Evolutionary conservation across 495 filamentous ascomycete genomes (phyloP).

Genomic region (Glarea lozoyensis): DNA sequence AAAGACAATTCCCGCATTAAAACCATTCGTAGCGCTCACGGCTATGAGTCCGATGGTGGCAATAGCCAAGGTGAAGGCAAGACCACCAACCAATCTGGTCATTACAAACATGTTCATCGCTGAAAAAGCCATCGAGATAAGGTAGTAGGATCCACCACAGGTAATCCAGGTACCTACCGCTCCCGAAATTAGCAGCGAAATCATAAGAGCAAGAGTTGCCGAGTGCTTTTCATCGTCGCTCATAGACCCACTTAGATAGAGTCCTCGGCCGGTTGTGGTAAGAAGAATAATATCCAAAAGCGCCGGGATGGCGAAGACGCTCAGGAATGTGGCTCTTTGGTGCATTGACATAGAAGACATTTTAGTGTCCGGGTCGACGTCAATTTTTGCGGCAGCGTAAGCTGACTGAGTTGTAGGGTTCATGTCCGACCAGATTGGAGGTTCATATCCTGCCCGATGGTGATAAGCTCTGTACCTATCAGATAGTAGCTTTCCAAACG

Average conservation of each 20-base stretch:
- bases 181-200: slow-evolving; percentile 45
- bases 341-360: slow-evolving; percentile 36
- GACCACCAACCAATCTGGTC: slow-evolving; percentile 47
- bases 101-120: slow-evolving; percentile 54
- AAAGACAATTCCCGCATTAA: slow-evolving; percentile 35
- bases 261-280: slow-evolving; percentile 45
- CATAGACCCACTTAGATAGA: slow-evolving; percentile 51
- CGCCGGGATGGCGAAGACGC: slow-evolving; percentile 52
- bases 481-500: slow-evolving; percentile 46
- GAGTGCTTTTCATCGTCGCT: slow-evolving; percentile 35
- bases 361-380: slow-evolving; percentile 42
- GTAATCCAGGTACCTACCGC: slow-evolving; percentile 52
- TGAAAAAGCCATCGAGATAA: slow-evolving; percentile 50
- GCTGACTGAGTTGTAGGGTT: slow-evolving; percentile 9
- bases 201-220: slow-evolving; percentile 49
- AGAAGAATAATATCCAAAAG: slow-evolving; percentile 51
- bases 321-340: slow-evolving; percentile 47
- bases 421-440: slow-evolving; percentile 39
- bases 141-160: slow-evolving; percentile 50
- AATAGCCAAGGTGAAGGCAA: slow-evolving; percentile 41
- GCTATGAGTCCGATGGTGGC: slow-evolving; percentile 42
- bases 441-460: slow-evolving; percentile 35
- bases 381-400: slow-evolving; percentile 45
- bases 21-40: slow-evolving; percentile 29
- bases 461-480: slow-evolving; percentile 43